These are phyloP conservation scores for Phycomyces nitens DNA, from an alignment of 192 early-diverging fungal species.

Conservation along the genomic window DNA sequence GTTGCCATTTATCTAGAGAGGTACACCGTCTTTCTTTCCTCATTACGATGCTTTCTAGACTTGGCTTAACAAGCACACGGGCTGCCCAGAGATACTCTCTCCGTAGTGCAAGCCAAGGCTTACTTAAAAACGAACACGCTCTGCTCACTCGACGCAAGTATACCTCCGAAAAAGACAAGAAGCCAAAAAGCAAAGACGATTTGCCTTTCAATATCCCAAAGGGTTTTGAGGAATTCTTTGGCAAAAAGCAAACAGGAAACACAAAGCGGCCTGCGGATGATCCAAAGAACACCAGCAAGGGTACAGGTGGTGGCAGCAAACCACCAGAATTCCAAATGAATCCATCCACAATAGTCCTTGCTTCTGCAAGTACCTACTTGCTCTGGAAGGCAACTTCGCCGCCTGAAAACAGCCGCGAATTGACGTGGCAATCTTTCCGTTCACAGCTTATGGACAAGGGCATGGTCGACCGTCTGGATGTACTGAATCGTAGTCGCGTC, in stretches of 20 bases:
- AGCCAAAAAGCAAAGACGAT: constrained; percentile 19
- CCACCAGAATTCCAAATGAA: constrained; percentile 43
- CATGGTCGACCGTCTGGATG: constrained; percentile 85
- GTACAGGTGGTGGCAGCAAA: not conserved
- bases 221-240: constrained; percentile 73
- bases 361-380: constrained; percentile 42
- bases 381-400: constrained; percentile 48
- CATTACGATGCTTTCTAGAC: not conserved
- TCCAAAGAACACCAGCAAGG: constrained; percentile 9
- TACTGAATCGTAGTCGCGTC: constrained; percentile 84
- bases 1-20: too few relatives aligned
- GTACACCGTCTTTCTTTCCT: not conserved
- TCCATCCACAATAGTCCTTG: constrained; percentile 27
- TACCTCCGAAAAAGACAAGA: constrained; percentile 13
- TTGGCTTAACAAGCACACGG: not conserved
- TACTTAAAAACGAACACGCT: not conserved
- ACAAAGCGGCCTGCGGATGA: constrained; percentile 32
- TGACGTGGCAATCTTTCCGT: constrained; percentile 94
- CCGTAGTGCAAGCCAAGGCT: too few relatives aligned
- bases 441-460: constrained; percentile 88
- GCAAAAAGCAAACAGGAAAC: constrained; percentile 39
- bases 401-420: constrained; percentile 55
- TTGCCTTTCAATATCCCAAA: constrained; percentile 48
- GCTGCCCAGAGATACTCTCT: not conserved
- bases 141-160: constrained; percentile 6